Percentiles rank a stretch among this genome's conserved stretches.
Evolutionary conservation across 2,329 filamentous ascomycete species (phyloP).

Genomic region (Delphinella strobiligena): DNA sequence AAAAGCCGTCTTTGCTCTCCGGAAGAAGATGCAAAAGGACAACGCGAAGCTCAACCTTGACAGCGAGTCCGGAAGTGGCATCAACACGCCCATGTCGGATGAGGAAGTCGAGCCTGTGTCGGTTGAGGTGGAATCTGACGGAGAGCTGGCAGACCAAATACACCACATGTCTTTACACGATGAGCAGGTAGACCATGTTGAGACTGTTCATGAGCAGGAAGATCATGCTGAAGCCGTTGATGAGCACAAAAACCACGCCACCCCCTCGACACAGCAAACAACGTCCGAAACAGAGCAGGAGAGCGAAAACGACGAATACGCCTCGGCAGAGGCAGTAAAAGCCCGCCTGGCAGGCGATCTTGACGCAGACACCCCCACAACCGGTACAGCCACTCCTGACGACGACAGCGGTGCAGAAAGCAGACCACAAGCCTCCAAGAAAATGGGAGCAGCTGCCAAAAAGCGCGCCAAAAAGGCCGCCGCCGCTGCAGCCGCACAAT

Average conservation of each 20-base stretch:
- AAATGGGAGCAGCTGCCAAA: conserved; percentile 36
- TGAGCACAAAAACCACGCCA: background rate
- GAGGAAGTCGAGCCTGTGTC: conserved; percentile 13
- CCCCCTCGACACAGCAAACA: background rate
- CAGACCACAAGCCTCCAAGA: conserved; percentile 16
- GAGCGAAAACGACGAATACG: conserved; percentile 29
- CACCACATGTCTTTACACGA: conserved; percentile 14
- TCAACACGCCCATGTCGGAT: conserved; percentile 19
- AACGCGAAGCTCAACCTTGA: conserved; percentile 47
- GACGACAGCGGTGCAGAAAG: conserved; percentile 13
- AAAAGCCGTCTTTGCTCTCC: conserved; percentile 72
- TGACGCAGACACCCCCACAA: background rate
- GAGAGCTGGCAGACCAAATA: conserved; percentile 7
- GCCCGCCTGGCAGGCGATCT: conserved; percentile 18
- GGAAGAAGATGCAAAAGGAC: conserved; percentile 72
- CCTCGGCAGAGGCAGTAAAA: conserved; percentile 28
- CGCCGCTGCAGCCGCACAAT: conserved; percentile 31
- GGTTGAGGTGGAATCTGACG: conserved; percentile 6
- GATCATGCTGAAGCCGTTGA: background rate
- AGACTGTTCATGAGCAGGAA: background rate
- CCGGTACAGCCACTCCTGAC: background rate
- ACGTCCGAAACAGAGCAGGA: conserved; percentile 2
- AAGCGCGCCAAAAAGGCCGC: conserved; percentile 34
- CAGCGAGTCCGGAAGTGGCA: conserved; percentile 20
- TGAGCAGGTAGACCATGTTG: conserved; percentile 7